These are phyloP conservation scores for Chromera velia DNA, from an alignment of 73 alveolate species.

Conservation along the genomic window DNA sequence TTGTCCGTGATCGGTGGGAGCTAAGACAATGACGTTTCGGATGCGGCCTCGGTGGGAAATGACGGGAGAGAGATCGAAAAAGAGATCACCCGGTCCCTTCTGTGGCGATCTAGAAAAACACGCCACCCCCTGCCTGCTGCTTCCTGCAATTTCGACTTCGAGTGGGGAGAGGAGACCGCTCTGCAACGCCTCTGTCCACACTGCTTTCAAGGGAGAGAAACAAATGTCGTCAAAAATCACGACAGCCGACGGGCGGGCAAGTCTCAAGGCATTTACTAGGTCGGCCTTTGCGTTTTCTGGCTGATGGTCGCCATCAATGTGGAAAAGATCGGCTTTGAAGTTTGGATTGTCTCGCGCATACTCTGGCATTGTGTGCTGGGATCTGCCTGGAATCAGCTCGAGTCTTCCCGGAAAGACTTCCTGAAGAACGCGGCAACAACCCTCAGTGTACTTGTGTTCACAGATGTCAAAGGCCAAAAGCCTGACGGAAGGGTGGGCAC, in stretches of 20 bases:
- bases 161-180: background rate
- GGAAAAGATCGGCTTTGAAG: constrained; percentile 15
- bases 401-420: constrained; percentile 26
- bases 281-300: constrained; percentile 12
- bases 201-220: constrained; percentile 23
- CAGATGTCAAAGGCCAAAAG: constrained; percentile 26
- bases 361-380: constrained; percentile 24
- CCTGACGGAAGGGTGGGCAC: constrained; percentile 21
- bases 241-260: constrained; percentile 13
- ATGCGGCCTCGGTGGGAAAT: constrained; percentile 24
- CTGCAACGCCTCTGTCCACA: constrained; percentile 25
- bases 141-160: background rate
- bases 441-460: no score
- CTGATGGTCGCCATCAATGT: constrained; percentile 29
- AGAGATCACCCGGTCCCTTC: background rate
- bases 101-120: background rate
- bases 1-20: constrained; percentile 33
- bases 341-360: constrained; percentile 3
- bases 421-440: constrained; percentile 13
- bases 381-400: constrained; percentile 9
- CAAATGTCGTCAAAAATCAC: constrained; percentile 28
- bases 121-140: background rate
- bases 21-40: constrained; percentile 27
- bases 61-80: constrained; percentile 10
- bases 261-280: constrained; percentile 16